A percentile compares a stretch with the other conserved stretches of the same genome.
phyloP scores from a whole-genome alignment of 2,329 filamentous ascomycete species.

The Blumeria graminis region DNA sequence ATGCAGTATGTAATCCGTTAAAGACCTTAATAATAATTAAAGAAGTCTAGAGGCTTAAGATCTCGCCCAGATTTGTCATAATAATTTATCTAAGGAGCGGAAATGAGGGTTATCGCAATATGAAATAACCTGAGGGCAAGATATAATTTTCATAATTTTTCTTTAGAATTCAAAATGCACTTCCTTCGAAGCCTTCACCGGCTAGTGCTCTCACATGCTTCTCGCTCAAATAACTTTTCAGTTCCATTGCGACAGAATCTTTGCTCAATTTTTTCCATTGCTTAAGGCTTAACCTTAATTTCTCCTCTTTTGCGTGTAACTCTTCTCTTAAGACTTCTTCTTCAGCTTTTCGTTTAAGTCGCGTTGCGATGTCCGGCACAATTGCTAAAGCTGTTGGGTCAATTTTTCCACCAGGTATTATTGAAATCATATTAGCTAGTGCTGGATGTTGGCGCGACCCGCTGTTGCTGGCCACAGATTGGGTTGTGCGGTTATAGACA shows the following conservation, averaged over 20 bases:
- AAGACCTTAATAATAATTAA: no score
- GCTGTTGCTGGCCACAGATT: constrained; percentile 4
- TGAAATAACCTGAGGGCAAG: no score
- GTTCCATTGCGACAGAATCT: constrained; percentile 10
- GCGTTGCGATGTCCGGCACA: constrained; percentile 9
- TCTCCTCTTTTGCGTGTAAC: constrained; percentile 14
- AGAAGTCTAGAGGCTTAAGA: no score
- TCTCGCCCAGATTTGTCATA: no score
- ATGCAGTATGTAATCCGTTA: no score
- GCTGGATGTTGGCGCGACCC: constrained; percentile 14
- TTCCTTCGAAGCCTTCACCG: constrained; percentile 15
- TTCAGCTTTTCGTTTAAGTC: constrained; percentile 14
- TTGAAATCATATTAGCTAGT: constrained; percentile 13
- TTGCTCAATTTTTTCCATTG: constrained; percentile 13
- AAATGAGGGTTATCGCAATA: no score
- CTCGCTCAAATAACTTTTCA: constrained; percentile 15
- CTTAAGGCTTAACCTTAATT: constrained; percentile 12
- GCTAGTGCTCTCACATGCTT: constrained; percentile 15
- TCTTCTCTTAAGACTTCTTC: constrained; percentile 13
- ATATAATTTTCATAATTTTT: not conserved
- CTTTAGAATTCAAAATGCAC: constrained; percentile 11
- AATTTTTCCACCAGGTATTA: constrained; percentile 14
- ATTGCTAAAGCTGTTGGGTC: constrained; percentile 14
- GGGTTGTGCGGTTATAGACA: constrained; percentile 7
- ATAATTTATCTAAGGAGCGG: no score